Percentiles rank a stretch among this genome's conserved stretches.
phyloP scores from a whole-genome alignment of 257 asterid genomes.

The Nicotiana tomentosiformis region DNA sequence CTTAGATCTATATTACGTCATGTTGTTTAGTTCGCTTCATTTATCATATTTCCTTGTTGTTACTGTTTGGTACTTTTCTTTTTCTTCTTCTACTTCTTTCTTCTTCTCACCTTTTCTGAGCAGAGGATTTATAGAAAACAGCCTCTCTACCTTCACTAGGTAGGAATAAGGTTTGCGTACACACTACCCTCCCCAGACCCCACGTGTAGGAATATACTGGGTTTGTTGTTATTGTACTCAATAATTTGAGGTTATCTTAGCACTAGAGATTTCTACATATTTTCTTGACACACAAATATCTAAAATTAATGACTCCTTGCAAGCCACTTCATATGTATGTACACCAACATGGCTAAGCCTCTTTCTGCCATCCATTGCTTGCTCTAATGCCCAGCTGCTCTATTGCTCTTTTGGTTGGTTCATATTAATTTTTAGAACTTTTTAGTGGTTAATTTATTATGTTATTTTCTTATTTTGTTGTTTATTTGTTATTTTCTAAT shows the following conservation, averaged over 20 bases:
- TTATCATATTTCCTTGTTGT: too few relatives aligned
- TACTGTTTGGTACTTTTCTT: too few relatives aligned
- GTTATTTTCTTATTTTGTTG: neutral
- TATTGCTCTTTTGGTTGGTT: neutral
- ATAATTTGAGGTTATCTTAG: neutral
- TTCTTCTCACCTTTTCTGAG: too few relatives aligned
- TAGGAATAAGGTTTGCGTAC: too few relatives aligned
- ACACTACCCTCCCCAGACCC: too few relatives aligned
- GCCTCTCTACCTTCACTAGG: too few relatives aligned
- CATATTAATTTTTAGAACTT: neutral
- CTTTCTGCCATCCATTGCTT: neutral
- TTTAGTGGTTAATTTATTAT: neutral
- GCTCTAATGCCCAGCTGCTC: neutral
- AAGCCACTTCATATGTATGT: neutral
- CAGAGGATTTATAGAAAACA: too few relatives aligned
- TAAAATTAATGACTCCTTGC: neutral
- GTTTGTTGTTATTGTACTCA: too few relatives aligned
- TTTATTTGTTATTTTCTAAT: neutral
- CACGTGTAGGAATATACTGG: too few relatives aligned
- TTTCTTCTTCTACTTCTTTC: too few relatives aligned
- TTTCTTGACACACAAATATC: neutral
- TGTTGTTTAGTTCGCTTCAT: too few relatives aligned
- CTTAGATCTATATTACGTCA: too few relatives aligned
- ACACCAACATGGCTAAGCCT: neutral
- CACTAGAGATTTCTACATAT: neutral